Conservation (phyloP, 2,329 filamentous ascomycete genomes). For the Aureobasidium sp. region DNA sequence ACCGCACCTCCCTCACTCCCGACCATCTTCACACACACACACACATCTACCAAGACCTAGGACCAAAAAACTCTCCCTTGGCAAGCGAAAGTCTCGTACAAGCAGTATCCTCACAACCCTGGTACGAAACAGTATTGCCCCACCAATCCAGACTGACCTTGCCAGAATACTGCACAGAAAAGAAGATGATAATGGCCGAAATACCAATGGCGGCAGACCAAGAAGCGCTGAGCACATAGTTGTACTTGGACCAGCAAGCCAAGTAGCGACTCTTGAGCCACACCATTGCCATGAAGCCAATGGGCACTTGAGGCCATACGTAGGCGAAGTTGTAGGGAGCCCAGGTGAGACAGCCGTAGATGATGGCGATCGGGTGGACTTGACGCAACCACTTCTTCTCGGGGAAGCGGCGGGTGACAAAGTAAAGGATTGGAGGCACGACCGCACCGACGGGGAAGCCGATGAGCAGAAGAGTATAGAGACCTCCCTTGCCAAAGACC, state of each 20-base stretch:
- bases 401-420: background rate
- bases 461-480: background rate
- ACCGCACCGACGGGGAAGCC: background rate
- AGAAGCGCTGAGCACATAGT: slow-evolving; percentile 8
- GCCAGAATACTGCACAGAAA: background rate
- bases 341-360: slow-evolving; percentile 9
- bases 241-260: slow-evolving; percentile 10
- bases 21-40: too few relatives aligned
- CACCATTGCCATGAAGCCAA: slow-evolving; percentile 2
- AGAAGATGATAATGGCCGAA: slow-evolving; percentile 14
- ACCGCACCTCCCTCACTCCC: too few relatives aligned
- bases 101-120: background rate
- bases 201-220: slow-evolving; percentile 14
- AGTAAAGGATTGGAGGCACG: slow-evolving; percentile 1
- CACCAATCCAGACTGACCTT: slow-evolving; percentile 7
- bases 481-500: slow-evolving; percentile 3
- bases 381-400: slow-evolving; percentile 8
- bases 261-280: slow-evolving; percentile 1
- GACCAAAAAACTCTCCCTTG: slow-evolving; percentile 9
- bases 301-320: slow-evolving; percentile 7
- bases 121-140: background rate
- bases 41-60: background rate
- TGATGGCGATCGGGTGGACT: slow-evolving; percentile 3
- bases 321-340: slow-evolving; percentile 8
- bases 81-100: background rate